phyloP scores from a whole-genome alignment of 176 grass and related monocot genomes.

The Urochloa ruziziensis region DNA sequence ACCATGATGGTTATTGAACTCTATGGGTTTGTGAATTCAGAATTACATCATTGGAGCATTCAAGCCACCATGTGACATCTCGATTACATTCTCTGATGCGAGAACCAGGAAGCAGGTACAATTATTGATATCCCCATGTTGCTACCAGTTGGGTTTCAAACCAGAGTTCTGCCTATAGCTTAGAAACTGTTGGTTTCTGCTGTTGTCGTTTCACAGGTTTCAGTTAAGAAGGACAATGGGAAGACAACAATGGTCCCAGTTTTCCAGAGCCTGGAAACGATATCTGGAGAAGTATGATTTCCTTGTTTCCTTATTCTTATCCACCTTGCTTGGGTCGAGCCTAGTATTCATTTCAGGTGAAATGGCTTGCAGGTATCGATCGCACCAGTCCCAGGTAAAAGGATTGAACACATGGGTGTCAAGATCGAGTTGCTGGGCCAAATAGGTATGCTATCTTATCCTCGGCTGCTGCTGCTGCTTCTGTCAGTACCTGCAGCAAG shows the following conservation, averaged over 20 bases:
- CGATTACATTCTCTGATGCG: constrained; percentile 67
- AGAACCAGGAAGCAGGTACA: constrained; percentile 68
- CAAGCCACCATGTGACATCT: constrained; percentile 72
- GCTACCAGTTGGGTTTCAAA: neutral
- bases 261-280: constrained; percentile 78
- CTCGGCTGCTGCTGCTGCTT: neutral
- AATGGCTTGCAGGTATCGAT: constrained; percentile 56
- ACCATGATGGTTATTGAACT: neutral
- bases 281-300: constrained; percentile 66
- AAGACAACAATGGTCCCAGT: constrained; percentile 64
- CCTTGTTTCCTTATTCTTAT: neutral
- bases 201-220: constrained; percentile 42
- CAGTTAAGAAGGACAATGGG: constrained; percentile 80
- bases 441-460: constrained; percentile 54
- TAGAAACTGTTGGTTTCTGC: constrained; percentile 4
- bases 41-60: constrained; percentile 92
- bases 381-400: constrained; percentile 76
- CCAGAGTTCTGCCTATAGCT: neutral
- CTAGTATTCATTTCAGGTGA: neutral
- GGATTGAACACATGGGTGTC: constrained; percentile 75
- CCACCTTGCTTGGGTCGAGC: neutral
- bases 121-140: constrained; percentile 7
- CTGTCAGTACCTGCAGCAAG: neutral
- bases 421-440: constrained; percentile 81
- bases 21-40: constrained; percentile 10